These are phyloP conservation scores for Tylopilus plumbeoviolaceoides DNA, from an alignment of 768 basidiomycete species.

Conservation along the genomic window DNA sequence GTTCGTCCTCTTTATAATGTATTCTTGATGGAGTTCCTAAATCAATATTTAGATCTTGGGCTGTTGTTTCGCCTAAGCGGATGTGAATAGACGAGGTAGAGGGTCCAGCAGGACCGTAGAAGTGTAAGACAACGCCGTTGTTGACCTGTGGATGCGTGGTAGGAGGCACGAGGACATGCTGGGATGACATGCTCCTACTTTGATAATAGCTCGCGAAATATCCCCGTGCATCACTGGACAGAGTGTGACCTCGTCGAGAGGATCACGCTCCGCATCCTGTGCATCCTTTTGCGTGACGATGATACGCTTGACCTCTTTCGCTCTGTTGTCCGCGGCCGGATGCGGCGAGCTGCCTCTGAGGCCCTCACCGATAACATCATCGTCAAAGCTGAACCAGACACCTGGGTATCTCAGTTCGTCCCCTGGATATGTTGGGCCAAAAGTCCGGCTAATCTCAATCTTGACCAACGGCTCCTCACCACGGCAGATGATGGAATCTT, in stretches of 20 bases:
- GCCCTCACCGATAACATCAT: constrained; percentile 58
- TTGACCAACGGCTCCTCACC: constrained; percentile 56
- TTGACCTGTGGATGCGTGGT: constrained; percentile 47
- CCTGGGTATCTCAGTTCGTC: constrained; percentile 80
- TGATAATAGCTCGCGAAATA: constrained; percentile 59
- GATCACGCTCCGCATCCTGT: constrained; percentile 54
- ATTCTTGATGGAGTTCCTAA: constrained; percentile 73
- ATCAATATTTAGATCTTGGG: constrained; percentile 76
- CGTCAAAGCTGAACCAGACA: constrained; percentile 80
- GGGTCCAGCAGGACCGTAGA: constrained; percentile 51
- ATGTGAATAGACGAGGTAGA: constrained; percentile 47
- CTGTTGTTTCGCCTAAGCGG: constrained; percentile 68
- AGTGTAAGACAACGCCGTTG: constrained; percentile 66
- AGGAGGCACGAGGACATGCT: background rate
- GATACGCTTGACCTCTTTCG: constrained; percentile 73
- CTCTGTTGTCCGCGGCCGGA: constrained; percentile 48
- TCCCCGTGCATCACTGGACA: constrained; percentile 71
- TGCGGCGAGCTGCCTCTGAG: constrained; percentile 42
- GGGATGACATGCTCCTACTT: constrained; percentile 37
- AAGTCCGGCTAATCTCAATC: constrained; percentile 63
- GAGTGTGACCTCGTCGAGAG: constrained; percentile 67
- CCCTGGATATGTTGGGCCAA: constrained; percentile 80
- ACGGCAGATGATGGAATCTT: constrained; percentile 59
- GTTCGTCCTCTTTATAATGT: constrained; percentile 85
- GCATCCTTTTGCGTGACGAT: constrained; percentile 66